Conservation (phyloP, 768 basidiomycete species). For the Serendipita indica region DNA sequence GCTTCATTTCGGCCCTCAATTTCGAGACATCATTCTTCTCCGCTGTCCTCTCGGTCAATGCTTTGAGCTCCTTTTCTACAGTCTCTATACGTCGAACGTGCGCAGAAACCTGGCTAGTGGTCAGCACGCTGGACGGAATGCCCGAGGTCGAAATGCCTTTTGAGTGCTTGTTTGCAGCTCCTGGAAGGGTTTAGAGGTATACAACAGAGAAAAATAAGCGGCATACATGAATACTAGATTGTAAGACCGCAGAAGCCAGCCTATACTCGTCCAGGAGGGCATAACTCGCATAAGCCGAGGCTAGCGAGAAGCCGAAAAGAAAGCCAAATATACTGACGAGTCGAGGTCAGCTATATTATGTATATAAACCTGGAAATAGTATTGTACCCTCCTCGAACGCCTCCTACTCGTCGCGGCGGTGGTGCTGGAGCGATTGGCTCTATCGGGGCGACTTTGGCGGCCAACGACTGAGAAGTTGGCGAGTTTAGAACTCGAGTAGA, state of each 20-base stretch:
- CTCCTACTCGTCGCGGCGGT: neutral
- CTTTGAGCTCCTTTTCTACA: constrained; percentile 80
- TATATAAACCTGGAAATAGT: neutral
- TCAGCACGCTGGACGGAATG: neutral
- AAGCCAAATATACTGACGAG: constrained; percentile 58
- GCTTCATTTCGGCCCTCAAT: constrained; percentile 70
- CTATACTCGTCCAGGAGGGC: constrained; percentile 85
- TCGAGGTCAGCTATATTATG: neutral
- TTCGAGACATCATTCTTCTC: constrained; percentile 69
- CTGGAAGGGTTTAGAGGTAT: constrained; percentile 19
- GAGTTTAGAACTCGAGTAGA: neutral
- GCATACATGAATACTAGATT: constrained; percentile 46
- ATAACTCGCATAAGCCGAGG: constrained; percentile 75
- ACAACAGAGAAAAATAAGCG: neutral
- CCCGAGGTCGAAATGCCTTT: constrained; percentile 34
- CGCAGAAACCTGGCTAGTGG: constrained; percentile 46
- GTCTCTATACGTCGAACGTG: constrained; percentile 71
- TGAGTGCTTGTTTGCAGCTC: constrained; percentile 72
- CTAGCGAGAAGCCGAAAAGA: constrained; percentile 78
- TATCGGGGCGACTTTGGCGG: neutral
- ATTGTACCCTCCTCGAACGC: constrained; percentile 1
- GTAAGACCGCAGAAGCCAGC: constrained; percentile 68
- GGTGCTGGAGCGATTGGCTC: neutral
- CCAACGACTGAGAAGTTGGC: neutral
- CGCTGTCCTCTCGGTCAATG: constrained; percentile 46